A percentile compares a stretch with the other conserved stretches of the same genome.
Evolutionary conservation across 768 basidiomycete species (phyloP).

Genomic region (Xerocomellus amylosporus): DNA sequence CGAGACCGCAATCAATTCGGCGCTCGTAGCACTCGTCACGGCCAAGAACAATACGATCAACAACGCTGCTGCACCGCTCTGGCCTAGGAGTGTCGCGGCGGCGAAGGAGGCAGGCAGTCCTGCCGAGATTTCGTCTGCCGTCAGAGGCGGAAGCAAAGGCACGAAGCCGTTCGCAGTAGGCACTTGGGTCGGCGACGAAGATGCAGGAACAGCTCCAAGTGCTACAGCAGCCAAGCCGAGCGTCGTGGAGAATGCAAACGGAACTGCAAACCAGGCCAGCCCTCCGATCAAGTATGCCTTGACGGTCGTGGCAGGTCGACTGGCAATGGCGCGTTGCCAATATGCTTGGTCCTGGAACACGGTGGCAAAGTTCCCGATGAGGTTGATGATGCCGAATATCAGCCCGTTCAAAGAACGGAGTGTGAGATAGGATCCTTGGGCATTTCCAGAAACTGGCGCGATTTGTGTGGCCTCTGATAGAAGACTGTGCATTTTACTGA

Average conservation of each 20-base stretch:
- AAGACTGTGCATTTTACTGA: constrained; percentile 73
- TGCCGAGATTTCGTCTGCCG: constrained; percentile 72
- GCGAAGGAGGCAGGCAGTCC: constrained; percentile 85
- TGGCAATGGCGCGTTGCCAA: constrained; percentile 91
- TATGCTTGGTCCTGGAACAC: constrained; percentile 75
- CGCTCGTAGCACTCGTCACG: constrained; percentile 80
- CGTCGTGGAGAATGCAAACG: constrained; percentile 82
- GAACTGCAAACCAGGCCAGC: constrained; percentile 88
- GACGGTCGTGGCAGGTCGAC: constrained; percentile 77
- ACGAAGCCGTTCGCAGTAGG: constrained; percentile 51
- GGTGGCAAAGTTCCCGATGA: constrained; percentile 78
- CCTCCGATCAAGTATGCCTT: constrained; percentile 91
- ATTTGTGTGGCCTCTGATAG: constrained; percentile 54
- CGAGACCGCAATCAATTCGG: constrained; percentile 91
- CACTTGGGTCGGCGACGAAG: constrained; percentile 28
- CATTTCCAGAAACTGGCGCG: constrained; percentile 75
- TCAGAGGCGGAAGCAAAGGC: constrained; percentile 42
- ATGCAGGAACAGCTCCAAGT: constrained; percentile 45
- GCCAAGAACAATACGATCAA: constrained; percentile 84
- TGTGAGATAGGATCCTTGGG: constrained; percentile 80
- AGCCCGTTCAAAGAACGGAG: constrained; percentile 75
- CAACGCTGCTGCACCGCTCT: constrained; percentile 75
- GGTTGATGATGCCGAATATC: constrained; percentile 84
- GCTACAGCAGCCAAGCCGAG: constrained; percentile 88
- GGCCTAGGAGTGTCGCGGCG: constrained; percentile 76